Evolutionary conservation across 208 protist genomes (phyloP).

Genomic region (Acanthamoeba triangularis): DNA sequence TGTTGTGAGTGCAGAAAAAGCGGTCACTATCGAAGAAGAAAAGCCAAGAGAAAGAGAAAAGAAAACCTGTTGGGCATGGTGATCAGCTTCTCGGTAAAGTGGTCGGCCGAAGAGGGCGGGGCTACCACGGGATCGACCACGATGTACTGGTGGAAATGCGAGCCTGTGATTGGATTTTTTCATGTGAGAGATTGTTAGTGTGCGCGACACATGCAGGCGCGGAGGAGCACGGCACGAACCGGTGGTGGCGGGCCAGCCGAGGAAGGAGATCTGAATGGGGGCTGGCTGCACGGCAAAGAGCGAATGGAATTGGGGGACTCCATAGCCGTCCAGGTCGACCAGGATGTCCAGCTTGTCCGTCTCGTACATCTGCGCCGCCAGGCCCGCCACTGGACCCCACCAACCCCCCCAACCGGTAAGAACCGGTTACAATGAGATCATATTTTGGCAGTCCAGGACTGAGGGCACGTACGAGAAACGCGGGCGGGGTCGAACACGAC

Average conservation of each 20-base stretch:
- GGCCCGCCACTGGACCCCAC: neutral
- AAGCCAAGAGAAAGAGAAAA: neutral
- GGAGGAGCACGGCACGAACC: neutral
- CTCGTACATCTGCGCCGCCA: neutral
- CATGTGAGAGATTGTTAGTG: neutral
- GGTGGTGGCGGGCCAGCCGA: slow-evolving; percentile 43
- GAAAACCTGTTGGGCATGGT: slow-evolving; percentile 23
- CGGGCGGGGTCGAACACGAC: neutral
- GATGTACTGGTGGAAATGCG: slow-evolving; percentile 30
- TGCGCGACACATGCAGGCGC: neutral
- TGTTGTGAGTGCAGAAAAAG: neutral
- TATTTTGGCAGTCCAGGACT: too few relatives aligned
- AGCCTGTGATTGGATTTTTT: neutral
- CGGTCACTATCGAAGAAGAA: neutral
- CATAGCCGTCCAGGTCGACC: slow-evolving; percentile 4
- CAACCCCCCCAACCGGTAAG: neutral
- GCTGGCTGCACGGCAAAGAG: neutral
- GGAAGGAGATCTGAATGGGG: slow-evolving; percentile 43
- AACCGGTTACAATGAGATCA: too few relatives aligned
- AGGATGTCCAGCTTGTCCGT: slow-evolving; percentile 21
- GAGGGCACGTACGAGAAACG: too few relatives aligned
- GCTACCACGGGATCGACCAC: neutral
- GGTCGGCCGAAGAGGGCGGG: neutral
- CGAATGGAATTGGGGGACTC: neutral
- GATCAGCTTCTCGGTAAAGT: slow-evolving; percentile 59